Evolutionary conservation across 2,329 filamentous ascomycete genomes (phyloP).

Genomic region (Arthroderma sp.): DNA sequence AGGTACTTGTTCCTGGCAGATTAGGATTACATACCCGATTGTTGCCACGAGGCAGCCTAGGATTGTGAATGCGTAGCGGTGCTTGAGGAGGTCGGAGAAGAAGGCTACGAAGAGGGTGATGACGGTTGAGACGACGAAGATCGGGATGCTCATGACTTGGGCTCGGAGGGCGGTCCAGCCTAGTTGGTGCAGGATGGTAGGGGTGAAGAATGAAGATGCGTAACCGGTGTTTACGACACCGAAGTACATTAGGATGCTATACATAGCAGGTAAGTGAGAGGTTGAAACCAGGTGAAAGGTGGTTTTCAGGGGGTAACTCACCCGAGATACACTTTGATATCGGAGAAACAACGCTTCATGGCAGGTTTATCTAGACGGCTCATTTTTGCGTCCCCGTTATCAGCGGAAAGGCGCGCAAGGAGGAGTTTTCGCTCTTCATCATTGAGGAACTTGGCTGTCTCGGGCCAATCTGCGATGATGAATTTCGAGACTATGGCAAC

Average conservation of each 20-base stretch:
- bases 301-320: not conserved
- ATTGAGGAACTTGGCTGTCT: constrained; percentile 34
- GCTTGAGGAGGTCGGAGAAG: constrained; percentile 37
- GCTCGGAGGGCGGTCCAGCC: constrained; percentile 42
- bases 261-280: constrained; percentile 10
- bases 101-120: constrained; percentile 39
- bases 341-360: constrained; percentile 33
- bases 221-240: constrained; percentile 42
- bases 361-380: constrained; percentile 39
- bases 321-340: constrained; percentile 25
- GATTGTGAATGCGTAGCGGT: constrained; percentile 43
- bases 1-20: constrained; percentile 35
- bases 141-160: constrained; percentile 39
- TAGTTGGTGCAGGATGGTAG: constrained; percentile 35
- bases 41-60: constrained; percentile 37
- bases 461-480: constrained; percentile 32
- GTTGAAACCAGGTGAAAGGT: not conserved
- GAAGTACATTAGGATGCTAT: constrained; percentile 46
- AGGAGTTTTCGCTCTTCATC: constrained; percentile 34
- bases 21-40: constrained; percentile 43
- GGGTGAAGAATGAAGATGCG: constrained; percentile 30
- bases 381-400: constrained; percentile 37
- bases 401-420: constrained; percentile 28
- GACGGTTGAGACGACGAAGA: constrained; percentile 52
- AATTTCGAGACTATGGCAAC: constrained; percentile 39